Conservation (phyloP, 1,284 basidiomycete species). For the Leccinum fallax region DNA sequence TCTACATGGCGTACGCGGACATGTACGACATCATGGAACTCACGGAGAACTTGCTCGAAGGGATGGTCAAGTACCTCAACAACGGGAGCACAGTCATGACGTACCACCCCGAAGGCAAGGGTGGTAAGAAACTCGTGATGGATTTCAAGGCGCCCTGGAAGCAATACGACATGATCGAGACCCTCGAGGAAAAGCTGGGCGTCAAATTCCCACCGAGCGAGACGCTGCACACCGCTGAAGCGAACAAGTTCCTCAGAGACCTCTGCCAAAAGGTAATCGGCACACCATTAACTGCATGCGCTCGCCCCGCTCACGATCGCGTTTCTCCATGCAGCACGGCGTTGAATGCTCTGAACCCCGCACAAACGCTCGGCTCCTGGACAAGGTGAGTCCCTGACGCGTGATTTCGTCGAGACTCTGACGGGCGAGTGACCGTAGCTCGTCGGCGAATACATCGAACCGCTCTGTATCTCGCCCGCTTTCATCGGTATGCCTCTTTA, state of each 20-base stretch:
- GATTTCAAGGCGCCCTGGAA: conserved; percentile 98
- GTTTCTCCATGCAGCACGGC: conserved; percentile 68
- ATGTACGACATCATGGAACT: conserved; percentile 99
- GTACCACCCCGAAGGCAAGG: conserved; percentile 95
- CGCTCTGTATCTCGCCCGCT: conserved; percentile 92
- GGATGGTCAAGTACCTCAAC: conserved; percentile 88
- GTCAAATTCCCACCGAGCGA: conserved; percentile 96
- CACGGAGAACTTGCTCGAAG: conserved; percentile 90
- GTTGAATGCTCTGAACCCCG: conserved; percentile 97
- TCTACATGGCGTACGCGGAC: conserved; percentile 99
- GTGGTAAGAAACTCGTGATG: conserved; percentile 76
- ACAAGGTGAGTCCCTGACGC: conserved; percentile 68
- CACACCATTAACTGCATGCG: neutral
- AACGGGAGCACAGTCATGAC: conserved; percentile 81
- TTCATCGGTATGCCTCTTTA: conserved; percentile 77
- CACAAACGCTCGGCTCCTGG: conserved; percentile 93
- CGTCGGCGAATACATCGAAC: conserved; percentile 97
- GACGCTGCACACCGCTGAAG: conserved; percentile 85
- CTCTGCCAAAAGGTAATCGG: conserved; percentile 75
- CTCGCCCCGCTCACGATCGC: conserved; percentile 3
- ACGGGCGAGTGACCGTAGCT: conserved; percentile 51
- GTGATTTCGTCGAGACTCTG: neutral
- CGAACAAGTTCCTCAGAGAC: conserved; percentile 88
- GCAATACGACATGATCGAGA: conserved; percentile 97
- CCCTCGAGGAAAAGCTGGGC: conserved; percentile 91